A percentile compares a stretch with the other conserved stretches of the same genome.
These are phyloP conservation scores for Magnolia sinica DNA, from an alignment of 164 flowering plant species.

Conservation along the genomic window DNA sequence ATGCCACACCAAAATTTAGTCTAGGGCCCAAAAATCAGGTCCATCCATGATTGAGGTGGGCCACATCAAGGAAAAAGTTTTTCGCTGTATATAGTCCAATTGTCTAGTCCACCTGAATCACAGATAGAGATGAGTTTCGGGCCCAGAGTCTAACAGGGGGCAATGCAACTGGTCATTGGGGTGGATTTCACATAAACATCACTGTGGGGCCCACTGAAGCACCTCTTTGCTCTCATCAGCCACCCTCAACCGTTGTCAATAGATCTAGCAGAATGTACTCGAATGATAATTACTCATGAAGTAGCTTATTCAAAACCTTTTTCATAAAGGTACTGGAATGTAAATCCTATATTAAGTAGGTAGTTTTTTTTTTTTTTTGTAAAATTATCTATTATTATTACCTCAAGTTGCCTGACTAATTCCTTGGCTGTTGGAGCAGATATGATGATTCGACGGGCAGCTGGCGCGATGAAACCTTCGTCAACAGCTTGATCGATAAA, in stretches of 20 bases:
- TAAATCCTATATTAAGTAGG: background rate
- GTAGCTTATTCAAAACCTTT: background rate
- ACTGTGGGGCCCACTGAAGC: background rate
- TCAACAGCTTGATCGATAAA: conserved; percentile 92
- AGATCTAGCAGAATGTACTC: background rate
- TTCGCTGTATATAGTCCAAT: no score
- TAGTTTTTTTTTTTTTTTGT: background rate
- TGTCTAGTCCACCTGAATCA: no score
- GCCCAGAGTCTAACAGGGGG: no score
- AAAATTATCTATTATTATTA: conserved; percentile 15
- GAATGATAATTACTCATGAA: background rate
- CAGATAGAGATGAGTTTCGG: no score
- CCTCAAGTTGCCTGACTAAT: conserved; percentile 76
- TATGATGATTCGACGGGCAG: conserved; percentile 73
- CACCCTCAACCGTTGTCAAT: background rate
- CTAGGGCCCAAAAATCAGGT: no score
- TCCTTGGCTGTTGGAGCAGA: conserved; percentile 84
- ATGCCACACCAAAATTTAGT: no score
- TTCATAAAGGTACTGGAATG: background rate
- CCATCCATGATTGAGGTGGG: no score
- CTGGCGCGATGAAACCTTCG: conserved; percentile 84
- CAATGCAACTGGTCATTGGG: no score
- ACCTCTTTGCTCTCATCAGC: background rate
- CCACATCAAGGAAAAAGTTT: no score
- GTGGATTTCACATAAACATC: background rate